These are phyloP conservation scores for Nicotiana noctiflora DNA, from an alignment of 257 asterid species.

Conservation along the genomic window DNA sequence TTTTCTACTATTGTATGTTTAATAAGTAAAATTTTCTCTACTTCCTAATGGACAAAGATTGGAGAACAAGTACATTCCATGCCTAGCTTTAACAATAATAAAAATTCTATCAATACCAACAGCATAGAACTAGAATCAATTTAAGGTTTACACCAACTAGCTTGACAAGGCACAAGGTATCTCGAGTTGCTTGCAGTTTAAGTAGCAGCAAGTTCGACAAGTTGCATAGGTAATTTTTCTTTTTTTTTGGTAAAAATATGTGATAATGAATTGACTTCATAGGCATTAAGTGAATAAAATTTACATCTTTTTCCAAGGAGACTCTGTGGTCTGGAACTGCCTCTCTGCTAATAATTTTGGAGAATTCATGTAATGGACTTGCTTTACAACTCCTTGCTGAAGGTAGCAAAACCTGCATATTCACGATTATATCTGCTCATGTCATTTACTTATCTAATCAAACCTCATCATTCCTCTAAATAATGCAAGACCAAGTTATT, in stretches of 20 bases:
- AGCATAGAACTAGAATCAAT: not conserved
- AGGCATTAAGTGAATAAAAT: not conserved
- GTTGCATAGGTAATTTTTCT: not conserved
- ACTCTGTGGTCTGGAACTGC: constrained; percentile 29
- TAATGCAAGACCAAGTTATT: not conserved
- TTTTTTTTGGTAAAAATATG: not conserved
- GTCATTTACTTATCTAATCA: not conserved
- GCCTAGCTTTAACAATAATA: not conserved
- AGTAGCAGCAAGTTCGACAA: not conserved
- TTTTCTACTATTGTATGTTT: not conserved
- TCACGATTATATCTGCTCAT: constrained; percentile 3
- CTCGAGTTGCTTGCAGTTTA: not conserved
- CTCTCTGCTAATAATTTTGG: constrained; percentile 21
- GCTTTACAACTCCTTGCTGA: constrained; percentile 26
- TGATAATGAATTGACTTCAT: not conserved
- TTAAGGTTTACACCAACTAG: not conserved
- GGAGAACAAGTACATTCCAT: not conserved
- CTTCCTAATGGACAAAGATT: not conserved
- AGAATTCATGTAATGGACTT: constrained; percentile 30
- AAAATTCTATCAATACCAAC: not conserved
- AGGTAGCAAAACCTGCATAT: constrained; percentile 31
- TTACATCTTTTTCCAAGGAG: constrained; percentile 56
- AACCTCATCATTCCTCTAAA: not conserved
- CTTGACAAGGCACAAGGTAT: not conserved
- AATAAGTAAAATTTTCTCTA: not conserved